Evolutionary conservation across 306 rosid species (phyloP), one percentile per base, ranked within the genome.

Genomic region (Senna siamea): DNA sequence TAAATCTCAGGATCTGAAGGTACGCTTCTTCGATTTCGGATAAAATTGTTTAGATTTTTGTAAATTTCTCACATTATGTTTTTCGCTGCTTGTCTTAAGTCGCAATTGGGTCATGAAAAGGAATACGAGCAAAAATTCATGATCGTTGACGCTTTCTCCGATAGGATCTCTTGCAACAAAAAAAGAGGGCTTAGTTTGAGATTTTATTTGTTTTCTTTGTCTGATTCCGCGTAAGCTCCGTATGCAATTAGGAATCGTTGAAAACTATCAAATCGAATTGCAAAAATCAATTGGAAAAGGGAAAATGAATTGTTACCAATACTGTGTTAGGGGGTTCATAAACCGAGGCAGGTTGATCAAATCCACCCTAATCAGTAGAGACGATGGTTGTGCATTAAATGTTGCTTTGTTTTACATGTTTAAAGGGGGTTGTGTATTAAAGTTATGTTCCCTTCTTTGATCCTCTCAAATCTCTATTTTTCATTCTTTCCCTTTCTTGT

Each of bases 1-100:
- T 63, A 20, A 76, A 75, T 35, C 80, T 69, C 55, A 3, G 20
- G 5, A 20, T 35, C 55, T 14, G 20, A 67, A 81, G 85, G 85
- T 81, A 60, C 14, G 7, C 5, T 50, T 52, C 40, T 69, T 34
- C 1, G 0, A 9, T 51, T 51, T 6, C 65, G 58, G n/a, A 19
- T 12, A 17, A 17, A 18, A 0, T 53, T 37, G 23, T 26, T 38
- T 40, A 14, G 15, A 35, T 54, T 35, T 22, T 17, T 20, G 74
- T 10, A 11, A 13, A 3, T 18, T 41, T 47, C 13, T 19, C 50
- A 2, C 38, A 26, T 56, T 1, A 30, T 60, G 13, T 60, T n/a
- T 60, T 35, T 68, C 34, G 20, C 51, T 74, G 44, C n/a, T 70
- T 52, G 35, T 22, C 19, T 47, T 6, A 4, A 7, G 40, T 37